Evolutionary conservation across 176 grass and related monocot genomes (phyloP).

Genomic region (Zea luxurians): DNA sequence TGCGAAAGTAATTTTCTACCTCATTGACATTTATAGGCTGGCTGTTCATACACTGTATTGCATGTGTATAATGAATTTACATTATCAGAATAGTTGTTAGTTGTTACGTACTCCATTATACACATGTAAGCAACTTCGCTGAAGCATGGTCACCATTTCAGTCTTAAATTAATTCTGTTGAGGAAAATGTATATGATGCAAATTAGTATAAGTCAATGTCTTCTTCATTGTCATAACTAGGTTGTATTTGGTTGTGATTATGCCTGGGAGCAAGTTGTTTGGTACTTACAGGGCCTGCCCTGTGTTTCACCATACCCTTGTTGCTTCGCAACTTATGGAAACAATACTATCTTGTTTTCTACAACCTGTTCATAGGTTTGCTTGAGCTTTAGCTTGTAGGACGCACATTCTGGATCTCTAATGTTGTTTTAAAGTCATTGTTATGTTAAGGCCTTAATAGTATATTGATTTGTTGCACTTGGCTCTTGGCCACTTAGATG

Average conservation of each 20-base stretch:
- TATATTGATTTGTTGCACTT: not conserved
- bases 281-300: not conserved
- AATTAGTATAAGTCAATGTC: not conserved
- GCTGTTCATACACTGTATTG: not conserved
- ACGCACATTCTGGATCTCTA: not conserved
- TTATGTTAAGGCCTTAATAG: slow-evolving; percentile 26
- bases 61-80: no score
- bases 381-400: not conserved
- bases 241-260: not conserved
- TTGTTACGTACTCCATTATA: no score
- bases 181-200: not conserved
- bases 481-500: not conserved
- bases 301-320: not conserved
- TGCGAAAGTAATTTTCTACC: no score
- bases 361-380: not conserved
- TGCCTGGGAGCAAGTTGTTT: not conserved
- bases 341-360: no score
- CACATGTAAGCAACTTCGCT: no score
- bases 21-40: no score
- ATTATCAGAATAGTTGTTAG: no score
- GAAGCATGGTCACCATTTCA: no score
- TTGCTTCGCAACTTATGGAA: not conserved
- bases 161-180: no score
- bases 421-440: not conserved
- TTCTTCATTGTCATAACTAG: not conserved